These are phyloP conservation scores for Fusarium tuaranense DNA, from an alignment of 2,329 filamentous ascomycete species.

Conservation along the genomic window DNA sequence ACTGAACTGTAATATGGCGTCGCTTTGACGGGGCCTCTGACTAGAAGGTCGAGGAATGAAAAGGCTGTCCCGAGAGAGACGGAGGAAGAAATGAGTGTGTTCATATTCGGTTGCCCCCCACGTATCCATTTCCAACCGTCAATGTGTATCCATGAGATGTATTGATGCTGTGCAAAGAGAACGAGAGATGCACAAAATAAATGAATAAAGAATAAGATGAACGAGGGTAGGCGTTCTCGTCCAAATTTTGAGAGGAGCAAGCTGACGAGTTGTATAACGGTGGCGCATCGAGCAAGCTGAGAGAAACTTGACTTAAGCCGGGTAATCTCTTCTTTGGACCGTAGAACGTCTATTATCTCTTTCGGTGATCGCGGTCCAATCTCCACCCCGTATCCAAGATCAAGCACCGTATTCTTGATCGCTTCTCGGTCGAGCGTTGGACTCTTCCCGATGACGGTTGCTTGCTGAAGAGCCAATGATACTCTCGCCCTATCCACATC, in stretches of 20 bases:
- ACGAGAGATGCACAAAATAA: neutral
- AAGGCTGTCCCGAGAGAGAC: neutral
- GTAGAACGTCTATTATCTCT: slow-evolving; percentile 5
- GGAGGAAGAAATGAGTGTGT: slow-evolving; percentile 12
- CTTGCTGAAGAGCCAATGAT: slow-evolving; percentile 5
- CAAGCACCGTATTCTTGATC: neutral
- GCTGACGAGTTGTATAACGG: neutral
- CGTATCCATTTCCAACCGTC: slow-evolving; percentile 12
- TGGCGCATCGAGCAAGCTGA: neutral
- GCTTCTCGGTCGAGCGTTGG: neutral
- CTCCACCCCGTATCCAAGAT: slow-evolving; percentile 4
- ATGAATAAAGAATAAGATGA: neutral
- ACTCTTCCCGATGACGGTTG: neutral
- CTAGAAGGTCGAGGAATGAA: neutral
- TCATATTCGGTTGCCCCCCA: slow-evolving; percentile 7
- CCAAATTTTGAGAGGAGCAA: neutral
- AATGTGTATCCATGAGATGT: slow-evolving; percentile 10
- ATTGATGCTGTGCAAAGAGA: neutral
- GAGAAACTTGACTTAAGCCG: slow-evolving; percentile 3
- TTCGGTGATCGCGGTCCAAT: slow-evolving; percentile 7
- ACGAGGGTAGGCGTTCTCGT: neutral
- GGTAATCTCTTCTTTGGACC: neutral
- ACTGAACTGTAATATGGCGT: slow-evolving; percentile 4
- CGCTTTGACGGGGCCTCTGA: neutral
- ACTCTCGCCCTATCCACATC: neutral